Evolutionary conservation across 495 filamentous ascomycete genomes (phyloP), one percentile per base, ranked within the genome.

Genomic region (Opeltia flavorubescens): DNA sequence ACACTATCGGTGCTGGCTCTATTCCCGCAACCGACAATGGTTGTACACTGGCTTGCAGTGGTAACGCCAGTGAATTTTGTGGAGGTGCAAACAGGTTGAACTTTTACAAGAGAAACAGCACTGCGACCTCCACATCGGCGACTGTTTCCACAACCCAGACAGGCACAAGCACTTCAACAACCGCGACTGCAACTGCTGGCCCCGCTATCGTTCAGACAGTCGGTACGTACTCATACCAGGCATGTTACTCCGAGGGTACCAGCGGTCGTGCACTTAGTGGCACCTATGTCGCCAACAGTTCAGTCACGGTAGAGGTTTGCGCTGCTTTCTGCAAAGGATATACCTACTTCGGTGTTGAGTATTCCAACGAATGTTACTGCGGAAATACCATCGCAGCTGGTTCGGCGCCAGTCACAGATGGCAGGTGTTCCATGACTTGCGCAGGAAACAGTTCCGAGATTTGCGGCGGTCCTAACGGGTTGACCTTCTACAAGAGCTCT

Each of bases 401-500:
- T 21, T 24, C 33, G 42, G 54, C n/a, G 39, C 33, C 21, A 27
- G 50, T 20, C 51, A 31, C 43, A 45, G 47, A 4, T 60, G 55
- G 38, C 48, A 39, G 47, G 20, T 49, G 47, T 28, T 18, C 23
- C 49, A 60, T 55, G 47, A 36, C 47, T 17, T 64, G 61, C 43
- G 40, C 43, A 13, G 61, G 59, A 9, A 58, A 62, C 34, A 11
- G 9, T 3, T 38, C 38, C 1, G 54, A 59, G 40, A 50, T 54
- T 25, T 61, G 58, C 47, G 58, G 58, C 23, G 58, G 53, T 5
- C 48, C 63, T 0, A 65, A 66, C 46, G 62, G 67, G 12, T 57
- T 83, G 11, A 75, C 71, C 40, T 55, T 81, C 18, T 82, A 82
- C 48, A 53, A 46, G 48, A 59, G 50, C 36, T 44, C 44, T 18